These are phyloP conservation scores for Lolium perenne DNA, from an alignment of 176 grass and related monocot species.

Conservation along the genomic window DNA sequence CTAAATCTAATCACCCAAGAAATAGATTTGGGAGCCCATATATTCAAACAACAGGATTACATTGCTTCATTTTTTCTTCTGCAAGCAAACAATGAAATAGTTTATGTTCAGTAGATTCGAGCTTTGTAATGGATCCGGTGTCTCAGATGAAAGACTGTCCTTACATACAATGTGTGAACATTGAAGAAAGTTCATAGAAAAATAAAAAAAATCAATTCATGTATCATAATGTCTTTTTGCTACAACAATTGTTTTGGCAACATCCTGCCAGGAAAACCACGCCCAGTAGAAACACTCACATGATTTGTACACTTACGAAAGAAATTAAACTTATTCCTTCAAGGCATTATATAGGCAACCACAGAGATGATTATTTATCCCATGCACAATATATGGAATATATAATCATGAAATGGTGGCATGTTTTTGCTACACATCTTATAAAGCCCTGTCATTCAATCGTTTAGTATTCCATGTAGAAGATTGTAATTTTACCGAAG, in stretches of 20 bases:
- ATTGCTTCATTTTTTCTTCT: not conserved
- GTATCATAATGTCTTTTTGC: not conserved
- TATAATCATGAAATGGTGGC: not conserved
- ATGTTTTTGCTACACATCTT: slow-evolving; percentile 22
- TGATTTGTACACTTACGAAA: slow-evolving; percentile 15
- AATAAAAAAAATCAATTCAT: not conserved
- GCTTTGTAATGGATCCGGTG: not conserved
- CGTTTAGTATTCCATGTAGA: not conserved
- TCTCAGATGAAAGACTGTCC: not conserved
- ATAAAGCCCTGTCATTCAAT: not conserved
- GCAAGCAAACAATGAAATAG: not conserved
- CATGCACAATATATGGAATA: not conserved
- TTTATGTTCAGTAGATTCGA: not conserved
- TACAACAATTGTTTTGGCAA: not conserved
- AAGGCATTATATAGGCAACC: not conserved
- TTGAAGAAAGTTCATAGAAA: not conserved
- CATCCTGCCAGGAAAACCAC: not conserved
- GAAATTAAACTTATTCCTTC: not conserved
- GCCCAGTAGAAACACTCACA: slow-evolving; percentile 10
- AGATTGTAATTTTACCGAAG: not conserved
- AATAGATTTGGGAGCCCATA: not conserved
- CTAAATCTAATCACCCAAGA: not conserved
- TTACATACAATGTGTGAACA: not conserved
- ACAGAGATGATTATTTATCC: not conserved
- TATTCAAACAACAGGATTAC: not conserved